These are phyloP conservation scores for Podila epicladia DNA, from an alignment of 192 early-diverging fungal genomes.

Conservation along the genomic window DNA sequence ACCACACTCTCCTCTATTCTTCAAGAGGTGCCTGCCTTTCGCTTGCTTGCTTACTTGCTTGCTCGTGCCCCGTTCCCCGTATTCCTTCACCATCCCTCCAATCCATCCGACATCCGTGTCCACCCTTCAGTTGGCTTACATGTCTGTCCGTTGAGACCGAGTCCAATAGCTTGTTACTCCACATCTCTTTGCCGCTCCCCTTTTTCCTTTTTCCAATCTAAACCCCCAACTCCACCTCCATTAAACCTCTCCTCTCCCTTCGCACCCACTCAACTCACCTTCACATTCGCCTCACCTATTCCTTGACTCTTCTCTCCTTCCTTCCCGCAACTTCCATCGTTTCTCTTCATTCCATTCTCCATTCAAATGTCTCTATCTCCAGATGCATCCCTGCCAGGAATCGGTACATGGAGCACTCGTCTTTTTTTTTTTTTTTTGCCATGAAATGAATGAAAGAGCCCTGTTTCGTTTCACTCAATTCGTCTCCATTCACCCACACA, in stretches of 20 bases:
- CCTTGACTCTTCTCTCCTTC: background rate
- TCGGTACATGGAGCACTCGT: slow-evolving; percentile 13
- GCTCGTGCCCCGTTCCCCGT: too few species aligned
- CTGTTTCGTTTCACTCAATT: background rate
- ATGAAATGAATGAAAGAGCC: background rate
- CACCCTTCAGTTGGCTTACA: too few species aligned
- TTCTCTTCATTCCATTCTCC: background rate
- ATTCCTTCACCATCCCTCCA: too few species aligned
- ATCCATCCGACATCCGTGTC: too few species aligned
- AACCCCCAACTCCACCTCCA: background rate
- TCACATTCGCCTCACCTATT: background rate
- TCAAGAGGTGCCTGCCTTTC: too few species aligned
- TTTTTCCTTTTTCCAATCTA: background rate
- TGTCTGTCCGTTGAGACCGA: too few species aligned
- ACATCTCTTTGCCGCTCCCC: background rate
- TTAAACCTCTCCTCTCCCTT: background rate
- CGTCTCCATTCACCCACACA: too few species aligned
- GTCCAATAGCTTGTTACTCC: background rate
- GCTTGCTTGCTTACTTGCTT: too few species aligned
- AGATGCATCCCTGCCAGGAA: slow-evolving; percentile 36
- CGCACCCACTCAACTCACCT: background rate
- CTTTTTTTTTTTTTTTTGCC: slow-evolving; percentile 2
- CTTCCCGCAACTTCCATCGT: background rate
- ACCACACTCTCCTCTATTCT: background rate
- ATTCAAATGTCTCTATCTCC: slow-evolving; percentile 30